Conservation (phyloP, 768 basidiomycete species). For the Suillus variegatus region DNA sequence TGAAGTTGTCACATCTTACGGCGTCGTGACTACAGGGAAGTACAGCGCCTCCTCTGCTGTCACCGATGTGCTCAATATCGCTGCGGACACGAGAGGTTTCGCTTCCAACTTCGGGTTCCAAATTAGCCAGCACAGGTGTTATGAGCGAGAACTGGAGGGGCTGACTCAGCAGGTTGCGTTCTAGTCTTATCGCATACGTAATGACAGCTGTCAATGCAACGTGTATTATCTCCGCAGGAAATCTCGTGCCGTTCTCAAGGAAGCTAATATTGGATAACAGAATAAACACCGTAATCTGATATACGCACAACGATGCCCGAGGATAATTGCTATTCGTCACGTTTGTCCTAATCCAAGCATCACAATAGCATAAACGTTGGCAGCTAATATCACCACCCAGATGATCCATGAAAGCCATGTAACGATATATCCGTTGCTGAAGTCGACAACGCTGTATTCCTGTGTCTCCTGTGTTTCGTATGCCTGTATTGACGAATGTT, state of each 20-base stretch:
- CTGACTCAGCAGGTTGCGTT: constrained; percentile 53
- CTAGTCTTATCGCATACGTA: constrained; percentile 19
- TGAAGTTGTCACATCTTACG: constrained; percentile 54
- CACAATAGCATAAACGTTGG: constrained; percentile 55
- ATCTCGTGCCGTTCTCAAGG: neutral
- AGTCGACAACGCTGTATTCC: constrained; percentile 35
- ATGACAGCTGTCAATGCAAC: neutral
- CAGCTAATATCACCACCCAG: constrained; percentile 47
- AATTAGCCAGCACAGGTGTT: constrained; percentile 69
- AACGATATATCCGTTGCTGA: constrained; percentile 40
- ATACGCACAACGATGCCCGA: no score
- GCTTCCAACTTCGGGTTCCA: constrained; percentile 59
- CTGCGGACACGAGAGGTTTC: constrained; percentile 51
- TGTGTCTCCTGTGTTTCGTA: constrained; percentile 19
- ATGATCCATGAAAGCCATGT: constrained; percentile 45
- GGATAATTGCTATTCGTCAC: no score
- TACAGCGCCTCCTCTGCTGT: constrained; percentile 40
- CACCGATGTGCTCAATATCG: constrained; percentile 45
- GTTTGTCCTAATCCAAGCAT: constrained; percentile 37
- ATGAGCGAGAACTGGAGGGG: constrained; percentile 60
- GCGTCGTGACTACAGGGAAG: constrained; percentile 62
- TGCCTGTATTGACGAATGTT: constrained; percentile 9
- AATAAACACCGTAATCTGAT: neutral
- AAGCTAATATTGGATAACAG: neutral
- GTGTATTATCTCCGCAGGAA: neutral